These are phyloP conservation scores for Termitomyces sp. DNA, from an alignment of 1,284 basidiomycete genomes.

Conservation along the genomic window DNA sequence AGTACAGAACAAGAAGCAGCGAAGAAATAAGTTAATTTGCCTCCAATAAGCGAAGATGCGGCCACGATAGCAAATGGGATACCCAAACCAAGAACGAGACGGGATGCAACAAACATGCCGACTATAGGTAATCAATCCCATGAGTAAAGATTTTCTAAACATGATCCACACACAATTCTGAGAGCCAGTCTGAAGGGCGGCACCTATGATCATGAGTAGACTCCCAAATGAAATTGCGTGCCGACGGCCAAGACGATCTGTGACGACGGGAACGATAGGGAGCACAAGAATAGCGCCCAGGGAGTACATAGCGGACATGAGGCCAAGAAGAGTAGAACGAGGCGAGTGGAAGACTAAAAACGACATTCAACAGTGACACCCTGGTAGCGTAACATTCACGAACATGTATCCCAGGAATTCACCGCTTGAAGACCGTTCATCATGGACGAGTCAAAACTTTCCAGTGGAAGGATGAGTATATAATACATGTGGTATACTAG, in stretches of 20 bases:
- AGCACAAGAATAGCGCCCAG: slow-evolving; percentile 48
- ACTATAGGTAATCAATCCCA: slow-evolving; percentile 24
- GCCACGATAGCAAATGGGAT: slow-evolving; percentile 46
- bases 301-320: slow-evolving; percentile 51
- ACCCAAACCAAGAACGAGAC: slow-evolving; percentile 41
- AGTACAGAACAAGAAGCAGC: not conserved
- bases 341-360: slow-evolving; percentile 44
- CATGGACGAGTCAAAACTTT: slow-evolving; percentile 51
- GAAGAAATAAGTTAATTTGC: slow-evolving; percentile 14
- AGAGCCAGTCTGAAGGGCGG: slow-evolving; percentile 38
- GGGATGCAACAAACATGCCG: slow-evolving; percentile 48
- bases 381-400: not conserved
- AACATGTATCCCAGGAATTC: slow-evolving; percentile 41
- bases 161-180: slow-evolving; percentile 34
- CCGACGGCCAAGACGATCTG: slow-evolving; percentile 40
- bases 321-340: slow-evolving; percentile 43
- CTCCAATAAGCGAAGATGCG: slow-evolving; percentile 43
- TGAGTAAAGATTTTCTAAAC: not conserved
- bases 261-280: slow-evolving; percentile 37
- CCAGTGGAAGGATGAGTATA: not conserved
- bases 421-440: slow-evolving; percentile 50
- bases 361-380: not conserved
- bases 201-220: slow-evolving; percentile 42
- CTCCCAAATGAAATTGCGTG: slow-evolving; percentile 40
- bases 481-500: not conserved